Percentiles rank a stretch among this genome's conserved stretches.
Evolutionary conservation across 441 rosid species (phyloP).

Genomic region (Populus tomentosa): DNA sequence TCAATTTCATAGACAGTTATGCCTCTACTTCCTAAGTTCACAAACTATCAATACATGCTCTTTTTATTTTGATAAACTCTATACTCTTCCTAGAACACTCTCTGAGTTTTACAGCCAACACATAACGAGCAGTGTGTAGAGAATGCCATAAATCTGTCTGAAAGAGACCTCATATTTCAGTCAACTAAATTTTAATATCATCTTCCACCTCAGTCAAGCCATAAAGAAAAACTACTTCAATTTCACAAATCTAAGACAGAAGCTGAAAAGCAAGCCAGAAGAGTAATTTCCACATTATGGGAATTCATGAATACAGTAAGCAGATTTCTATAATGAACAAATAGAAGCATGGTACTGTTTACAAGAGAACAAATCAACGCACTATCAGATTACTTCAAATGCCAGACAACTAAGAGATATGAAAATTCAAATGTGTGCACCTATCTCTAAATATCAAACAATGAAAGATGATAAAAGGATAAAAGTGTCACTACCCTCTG

Average conservation of each 20-base stretch:
- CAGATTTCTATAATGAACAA: not conserved
- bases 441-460: not conserved
- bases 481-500: conserved; percentile 56
- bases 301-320: not conserved
- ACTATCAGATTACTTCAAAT: not conserved
- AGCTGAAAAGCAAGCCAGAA: not conserved
- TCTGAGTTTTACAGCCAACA: not conserved
- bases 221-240: not conserved
- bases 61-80: not conserved
- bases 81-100: not conserved
- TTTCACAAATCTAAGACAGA: not conserved
- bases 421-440: not conserved
- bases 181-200: not conserved
- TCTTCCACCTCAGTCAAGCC: not conserved
- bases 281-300: not conserved
- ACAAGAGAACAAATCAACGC: not conserved
- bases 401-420: not conserved
- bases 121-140: not conserved
- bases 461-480: conserved; percentile 8
- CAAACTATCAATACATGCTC: not conserved
- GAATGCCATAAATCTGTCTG: not conserved
- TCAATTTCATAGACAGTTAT: not conserved
- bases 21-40: not conserved
- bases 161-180: not conserved
- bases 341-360: not conserved